Evolutionary conservation across 192 early-diverging fungal genomes (phyloP).

Genomic region (Coemansia sp.): DNA sequence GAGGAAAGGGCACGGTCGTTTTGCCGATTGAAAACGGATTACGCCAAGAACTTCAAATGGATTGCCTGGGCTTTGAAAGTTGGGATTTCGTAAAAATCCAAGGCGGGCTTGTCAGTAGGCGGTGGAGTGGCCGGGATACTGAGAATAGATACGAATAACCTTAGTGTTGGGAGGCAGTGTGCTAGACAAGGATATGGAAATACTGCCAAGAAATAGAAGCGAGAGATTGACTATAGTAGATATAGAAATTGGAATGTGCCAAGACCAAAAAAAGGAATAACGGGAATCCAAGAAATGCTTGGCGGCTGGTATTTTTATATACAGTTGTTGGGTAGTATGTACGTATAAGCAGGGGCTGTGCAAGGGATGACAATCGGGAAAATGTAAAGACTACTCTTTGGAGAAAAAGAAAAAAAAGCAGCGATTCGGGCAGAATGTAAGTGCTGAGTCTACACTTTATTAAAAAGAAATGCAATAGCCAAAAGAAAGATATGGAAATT

Average conservation of each 20-base stretch:
- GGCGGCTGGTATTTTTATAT: constrained; percentile 7
- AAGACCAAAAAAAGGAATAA: constrained; percentile 1
- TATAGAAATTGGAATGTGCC: constrained; percentile 10
- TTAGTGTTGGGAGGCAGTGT: neutral
- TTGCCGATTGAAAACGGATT: neutral
- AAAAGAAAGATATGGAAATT: constrained; percentile 8
- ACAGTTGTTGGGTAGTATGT: constrained; percentile 1
- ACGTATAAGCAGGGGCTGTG: neutral
- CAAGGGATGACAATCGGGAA: neutral
- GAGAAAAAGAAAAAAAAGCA: neutral
- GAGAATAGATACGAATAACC: neutral
- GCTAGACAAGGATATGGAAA: neutral
- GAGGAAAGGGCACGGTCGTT: neutral
- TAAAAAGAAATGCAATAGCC: neutral
- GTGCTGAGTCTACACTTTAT: constrained; percentile 7
- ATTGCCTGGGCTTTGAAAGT: neutral
- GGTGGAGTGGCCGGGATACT: neutral
- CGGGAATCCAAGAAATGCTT: constrained; percentile 1
- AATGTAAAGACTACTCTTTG: constrained; percentile 1
- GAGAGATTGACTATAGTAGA: constrained; percentile 11
- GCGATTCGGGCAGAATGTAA: neutral
- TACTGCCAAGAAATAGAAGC: constrained; percentile 10
- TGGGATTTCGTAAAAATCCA: neutral
- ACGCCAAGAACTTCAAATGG: neutral
- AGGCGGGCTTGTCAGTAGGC: neutral